These are phyloP conservation scores for Monosporascus sp. DNA, from an alignment of 2,329 filamentous ascomycete species.

Conservation along the genomic window DNA sequence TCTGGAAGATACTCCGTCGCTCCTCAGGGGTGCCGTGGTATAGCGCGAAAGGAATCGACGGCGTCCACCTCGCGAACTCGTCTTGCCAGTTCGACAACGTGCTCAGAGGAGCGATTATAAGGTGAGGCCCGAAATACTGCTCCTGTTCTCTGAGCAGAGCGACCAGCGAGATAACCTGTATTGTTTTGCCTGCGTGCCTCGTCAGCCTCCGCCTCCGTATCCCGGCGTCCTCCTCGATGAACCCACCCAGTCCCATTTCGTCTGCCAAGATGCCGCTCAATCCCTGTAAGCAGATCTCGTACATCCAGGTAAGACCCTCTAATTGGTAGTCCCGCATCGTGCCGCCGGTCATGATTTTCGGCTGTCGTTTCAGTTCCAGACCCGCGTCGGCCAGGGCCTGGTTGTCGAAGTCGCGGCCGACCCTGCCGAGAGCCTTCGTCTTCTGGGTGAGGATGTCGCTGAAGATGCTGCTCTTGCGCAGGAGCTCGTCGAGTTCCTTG, in stretches of 20 bases:
- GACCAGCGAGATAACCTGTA: slow-evolving; percentile 84
- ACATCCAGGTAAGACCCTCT: slow-evolving; percentile 94
- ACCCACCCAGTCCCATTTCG: slow-evolving; percentile 77
- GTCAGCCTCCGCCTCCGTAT: slow-evolving; percentile 4
- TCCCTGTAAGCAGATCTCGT: slow-evolving; percentile 72
- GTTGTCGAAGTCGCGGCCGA: slow-evolving; percentile 56
- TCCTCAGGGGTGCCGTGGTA: slow-evolving; percentile 83
- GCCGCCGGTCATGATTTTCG: slow-evolving; percentile 76
- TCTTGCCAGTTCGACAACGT: slow-evolving; percentile 95
- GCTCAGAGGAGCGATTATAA: slow-evolving; percentile 85
- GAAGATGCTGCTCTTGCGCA: slow-evolving; percentile 56
- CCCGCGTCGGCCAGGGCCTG: slow-evolving; percentile 59
- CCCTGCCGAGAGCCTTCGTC: slow-evolving; percentile 56
- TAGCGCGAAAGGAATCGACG: slow-evolving; percentile 78
- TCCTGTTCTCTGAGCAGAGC: slow-evolving; percentile 85
- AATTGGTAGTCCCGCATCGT: slow-evolving; percentile 93
- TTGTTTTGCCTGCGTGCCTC: slow-evolving; percentile 65
- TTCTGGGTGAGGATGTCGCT: slow-evolving; percentile 59
- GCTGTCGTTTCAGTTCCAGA: slow-evolving; percentile 77
- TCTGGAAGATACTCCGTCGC: slow-evolving; percentile 68
- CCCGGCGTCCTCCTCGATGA: too few species aligned
- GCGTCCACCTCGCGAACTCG: slow-evolving; percentile 88
- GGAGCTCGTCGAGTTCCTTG: slow-evolving; percentile 52
- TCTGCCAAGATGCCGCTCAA: slow-evolving; percentile 89
- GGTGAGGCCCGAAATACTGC: slow-evolving; percentile 75